Percentiles rank a stretch among this genome's conserved stretches.
Conservation (phyloP, 768 basidiomycete genomes). For the Pleurotus tuoliensis region DNA sequence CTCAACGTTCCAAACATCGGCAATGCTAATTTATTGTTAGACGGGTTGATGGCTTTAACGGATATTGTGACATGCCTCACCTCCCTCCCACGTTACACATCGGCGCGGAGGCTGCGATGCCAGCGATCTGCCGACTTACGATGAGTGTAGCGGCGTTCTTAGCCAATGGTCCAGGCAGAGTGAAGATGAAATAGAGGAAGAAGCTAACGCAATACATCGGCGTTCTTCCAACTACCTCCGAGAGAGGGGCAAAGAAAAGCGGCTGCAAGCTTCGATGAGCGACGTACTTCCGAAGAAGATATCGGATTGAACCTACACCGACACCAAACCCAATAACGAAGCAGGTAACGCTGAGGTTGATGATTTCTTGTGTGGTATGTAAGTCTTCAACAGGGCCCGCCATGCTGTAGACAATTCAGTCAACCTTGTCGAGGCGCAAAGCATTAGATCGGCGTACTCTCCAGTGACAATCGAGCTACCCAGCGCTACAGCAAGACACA, state of each 20-base stretch:
- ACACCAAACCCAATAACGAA: slow-evolving; percentile 41
- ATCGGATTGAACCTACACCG: slow-evolving; percentile 15
- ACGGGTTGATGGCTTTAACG: background rate
- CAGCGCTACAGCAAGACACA: slow-evolving; percentile 34
- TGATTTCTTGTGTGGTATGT: slow-evolving; percentile 29
- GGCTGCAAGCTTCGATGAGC: slow-evolving; percentile 24
- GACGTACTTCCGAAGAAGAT: background rate
- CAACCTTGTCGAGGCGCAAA: background rate
- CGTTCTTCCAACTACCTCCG: slow-evolving; percentile 33
- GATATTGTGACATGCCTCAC: slow-evolving; percentile 10
- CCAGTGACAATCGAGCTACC: slow-evolving; percentile 38
- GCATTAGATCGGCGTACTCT: slow-evolving; percentile 25
- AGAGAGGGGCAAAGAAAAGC: slow-evolving; percentile 35
- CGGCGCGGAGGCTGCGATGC: slow-evolving; percentile 36
- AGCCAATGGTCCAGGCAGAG: slow-evolving; percentile 40
- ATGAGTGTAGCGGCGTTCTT: slow-evolving; percentile 42
- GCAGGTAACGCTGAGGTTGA: slow-evolving; percentile 37
- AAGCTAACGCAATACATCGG: slow-evolving; percentile 34
- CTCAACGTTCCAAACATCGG: slow-evolving; percentile 38
- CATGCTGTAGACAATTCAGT: slow-evolving; percentile 20
- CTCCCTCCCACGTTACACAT: slow-evolving; percentile 43
- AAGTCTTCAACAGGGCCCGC: slow-evolving; percentile 27
- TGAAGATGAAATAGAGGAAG: slow-evolving; percentile 42
- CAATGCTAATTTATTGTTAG: slow-evolving; percentile 18
- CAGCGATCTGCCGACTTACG: slow-evolving; percentile 41